Base-by-base conservation (phyloP, 2,329 filamentous ascomycete species). In the Bipolaris oryzae region DNA sequence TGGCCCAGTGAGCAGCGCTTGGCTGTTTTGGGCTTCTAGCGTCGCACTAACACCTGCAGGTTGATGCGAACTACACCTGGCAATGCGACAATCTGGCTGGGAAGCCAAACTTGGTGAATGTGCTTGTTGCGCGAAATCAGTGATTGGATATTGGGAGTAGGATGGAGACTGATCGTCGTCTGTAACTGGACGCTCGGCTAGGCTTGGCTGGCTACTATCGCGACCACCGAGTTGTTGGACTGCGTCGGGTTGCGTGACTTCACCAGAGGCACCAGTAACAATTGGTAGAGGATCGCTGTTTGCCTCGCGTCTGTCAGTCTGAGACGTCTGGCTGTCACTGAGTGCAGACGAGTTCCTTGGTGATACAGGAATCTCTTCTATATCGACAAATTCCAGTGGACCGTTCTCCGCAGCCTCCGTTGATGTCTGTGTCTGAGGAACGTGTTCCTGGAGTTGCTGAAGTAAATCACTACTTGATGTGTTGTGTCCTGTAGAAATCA, bases 131-230 rank as follows among this genome's bases (percentile, higher is more conserved):
- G 45, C 16, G 3, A 18, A 39, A 23, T 53, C 33, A 18, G 25
- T 53, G 23, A 28, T 48, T 18, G 52, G 60, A 16, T 54, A 37
- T 44, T 63, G 62, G 10, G 54, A 62, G 43, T 55, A 59, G 6
- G 55, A 60, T 9, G 58, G 57, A 20, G 57, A 61, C 15, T 63
- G 65, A 5, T 21, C 56, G 16, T 34, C 60, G 50, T 65, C 57
- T 13, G 25, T 25, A 21, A 39, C 44, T 41, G 55, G 57, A 37
- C 53, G 51, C n/a, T 67, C 60, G 31, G 31, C 55, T 38, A 56
- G 31, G 55, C 50, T 54, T 47, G 52, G 37, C 39, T 55, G 50
- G 38, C 50, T 53, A 38, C 50, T 53, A 18, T 53, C 44, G 15
- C 23, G 20, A 20, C n/a, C 15, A 34, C 15, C 41, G 23, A 49